Percentiles rank a stretch among this genome's conserved stretches.
Evolutionary conservation across 371 early-diverging fungal species (phyloP).

Genomic region (Polyrhizophydium stewartii): DNA sequence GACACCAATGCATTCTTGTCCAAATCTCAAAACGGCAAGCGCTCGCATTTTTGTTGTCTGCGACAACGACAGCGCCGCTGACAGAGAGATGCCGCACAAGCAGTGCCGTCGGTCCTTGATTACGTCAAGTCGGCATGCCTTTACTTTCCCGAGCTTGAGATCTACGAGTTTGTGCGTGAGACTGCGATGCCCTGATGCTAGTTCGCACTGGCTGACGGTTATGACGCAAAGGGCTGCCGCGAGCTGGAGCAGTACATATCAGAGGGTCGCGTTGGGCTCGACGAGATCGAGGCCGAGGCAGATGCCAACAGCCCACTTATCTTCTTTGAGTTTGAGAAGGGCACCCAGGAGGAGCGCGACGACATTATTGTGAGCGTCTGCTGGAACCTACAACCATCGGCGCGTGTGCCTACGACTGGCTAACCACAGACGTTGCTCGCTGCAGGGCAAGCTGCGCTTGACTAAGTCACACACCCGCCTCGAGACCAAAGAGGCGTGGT

Average conservation of each 20-base stretch:
- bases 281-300: neutral
- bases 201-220: neutral
- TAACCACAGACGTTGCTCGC: too few species aligned
- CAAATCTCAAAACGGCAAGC: too few species aligned
- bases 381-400: too few species aligned
- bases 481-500: slow-evolving; percentile 2
- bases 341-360: slow-evolving; percentile 1
- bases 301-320: neutral
- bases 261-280: neutral
- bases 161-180: slow-evolving; percentile 4
- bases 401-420: too few species aligned
- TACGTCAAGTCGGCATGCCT: neutral
- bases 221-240: neutral
- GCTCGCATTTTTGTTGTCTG: too few species aligned
- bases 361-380: neutral
- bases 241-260: neutral
- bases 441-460: neutral
- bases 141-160: slow-evolving; percentile 6
- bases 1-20: neutral
- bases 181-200: neutral
- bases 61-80: too few species aligned
- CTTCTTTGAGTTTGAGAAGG: slow-evolving; percentile 1
- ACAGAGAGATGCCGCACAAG: neutral
- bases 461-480: neutral
- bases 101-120: neutral